Conservation (phyloP, 805 yeast genomes). For the Candida sanyiensis region DNA sequence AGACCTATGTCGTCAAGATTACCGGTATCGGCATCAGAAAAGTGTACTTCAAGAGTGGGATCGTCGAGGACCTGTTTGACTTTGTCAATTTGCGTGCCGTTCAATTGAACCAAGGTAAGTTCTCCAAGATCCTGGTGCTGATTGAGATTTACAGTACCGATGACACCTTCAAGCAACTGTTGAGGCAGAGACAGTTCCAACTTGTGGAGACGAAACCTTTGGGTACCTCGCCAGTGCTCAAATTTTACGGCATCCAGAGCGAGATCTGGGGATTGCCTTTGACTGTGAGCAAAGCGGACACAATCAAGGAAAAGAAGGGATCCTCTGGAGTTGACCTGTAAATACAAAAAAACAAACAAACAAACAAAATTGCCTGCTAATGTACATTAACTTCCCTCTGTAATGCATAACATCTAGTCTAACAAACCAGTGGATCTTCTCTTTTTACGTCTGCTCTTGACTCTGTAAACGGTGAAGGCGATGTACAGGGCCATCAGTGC, state of each 20-base stretch:
- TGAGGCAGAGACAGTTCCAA: constrained; percentile 40
- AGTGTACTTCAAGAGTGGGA: constrained; percentile 60
- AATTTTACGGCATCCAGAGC: constrained; percentile 15
- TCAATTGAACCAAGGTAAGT: constrained; percentile 31
- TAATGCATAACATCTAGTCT: constrained; percentile 10
- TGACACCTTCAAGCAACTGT: constrained; percentile 29
- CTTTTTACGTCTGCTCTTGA: constrained; percentile 20
- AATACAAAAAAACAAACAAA: too few species aligned
- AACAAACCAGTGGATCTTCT: constrained; percentile 23
- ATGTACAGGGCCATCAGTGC: constrained; percentile 23
- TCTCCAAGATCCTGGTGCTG: constrained; percentile 32
- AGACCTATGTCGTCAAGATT: constrained; percentile 45
- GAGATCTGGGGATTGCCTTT: constrained; percentile 25
- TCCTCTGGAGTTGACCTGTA: too few species aligned
- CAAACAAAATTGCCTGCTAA: too few species aligned
- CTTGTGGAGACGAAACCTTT: constrained; percentile 24
- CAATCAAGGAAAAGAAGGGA: constrained; percentile 16
- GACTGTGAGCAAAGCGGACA: constrained; percentile 18
- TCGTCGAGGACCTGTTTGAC: constrained; percentile 55
- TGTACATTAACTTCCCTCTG: not conserved
- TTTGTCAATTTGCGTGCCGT: constrained; percentile 51
- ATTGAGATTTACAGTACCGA: constrained; percentile 53
- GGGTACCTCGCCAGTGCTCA: constrained; percentile 13
- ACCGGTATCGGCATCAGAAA: constrained; percentile 59
- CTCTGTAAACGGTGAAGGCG: constrained; percentile 25